Base-by-base conservation (phyloP, 2,329 filamentous ascomycete species). In the Colletotrichum sp. region DNA sequence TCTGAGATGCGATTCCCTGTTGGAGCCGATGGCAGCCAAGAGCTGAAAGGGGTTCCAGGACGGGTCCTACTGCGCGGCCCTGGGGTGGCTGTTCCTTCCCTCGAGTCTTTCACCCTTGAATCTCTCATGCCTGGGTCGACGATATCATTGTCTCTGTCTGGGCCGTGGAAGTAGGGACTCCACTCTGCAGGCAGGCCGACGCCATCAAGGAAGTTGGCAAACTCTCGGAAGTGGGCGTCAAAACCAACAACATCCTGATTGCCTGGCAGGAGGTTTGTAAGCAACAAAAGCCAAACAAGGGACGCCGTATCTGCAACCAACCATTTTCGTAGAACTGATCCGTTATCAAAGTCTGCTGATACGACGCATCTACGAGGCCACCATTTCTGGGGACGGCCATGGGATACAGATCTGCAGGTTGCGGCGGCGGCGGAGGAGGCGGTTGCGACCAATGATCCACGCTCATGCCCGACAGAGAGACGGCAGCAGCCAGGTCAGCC, bases 181-280 rank as follows among this genome's bases (percentile, higher is more conserved):
- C 84, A 85, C 78, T 85, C 83, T 1, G 84, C 82, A 5, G 84
- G 83, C 13, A 85, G 77, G 0, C 84, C 83, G 6, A 85, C 80
- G 4, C 84, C 83, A 7, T 85, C 84, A 3, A 85, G 80, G 36
- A 85, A 86, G 43, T 81, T 82, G 63, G 84, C 83, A 71, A 85
- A 86, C 13, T 85, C 84, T 36, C 81, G 76, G 64, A 86, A 86
- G 36, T 85, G 84, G 30, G 77, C 77, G 68, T 84, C 81, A 34
- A 82, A 81, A 4, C 78, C 78, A 10, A 77, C 64, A 6, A 32
- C 59, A 60, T 76, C 70, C n/a, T 76, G 74, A 16, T 48, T 65
- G 26, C 59, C 74, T 76, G 48, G 6, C 15, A 34, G 48, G 6
- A 24, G 24, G 26, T 60, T 26, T 32, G 28, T 48, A 13, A 67